phyloP scores from a whole-genome alignment of 768 basidiomycete species.

The Pleurotus giganteus region DNA sequence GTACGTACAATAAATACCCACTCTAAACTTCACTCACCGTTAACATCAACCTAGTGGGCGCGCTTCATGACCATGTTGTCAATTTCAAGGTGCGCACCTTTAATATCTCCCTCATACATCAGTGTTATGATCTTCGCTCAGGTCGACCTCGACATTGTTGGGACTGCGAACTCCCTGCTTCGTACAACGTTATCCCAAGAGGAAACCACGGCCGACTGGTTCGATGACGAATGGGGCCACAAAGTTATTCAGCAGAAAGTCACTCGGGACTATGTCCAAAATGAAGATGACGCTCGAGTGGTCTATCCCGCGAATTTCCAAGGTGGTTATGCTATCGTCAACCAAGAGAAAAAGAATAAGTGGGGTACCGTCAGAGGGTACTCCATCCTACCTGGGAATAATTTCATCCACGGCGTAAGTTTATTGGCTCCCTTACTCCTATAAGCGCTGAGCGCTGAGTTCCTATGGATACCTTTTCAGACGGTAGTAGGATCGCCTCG shows the following conservation, averaged over 20 bases:
- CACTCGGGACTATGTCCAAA: slow-evolving; percentile 42
- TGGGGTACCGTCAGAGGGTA: slow-evolving; percentile 63
- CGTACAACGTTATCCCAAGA: slow-evolving; percentile 50
- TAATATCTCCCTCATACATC: neutral
- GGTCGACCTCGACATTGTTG: slow-evolving; percentile 65
- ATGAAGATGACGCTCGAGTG: slow-evolving; percentile 49
- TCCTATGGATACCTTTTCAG: slow-evolving; percentile 24
- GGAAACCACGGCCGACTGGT: slow-evolving; percentile 50
- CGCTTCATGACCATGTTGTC: slow-evolving; percentile 66
- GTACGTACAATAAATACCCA: slow-evolving; percentile 28
- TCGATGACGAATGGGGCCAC: slow-evolving; percentile 58
- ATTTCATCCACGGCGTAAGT: slow-evolving; percentile 47
- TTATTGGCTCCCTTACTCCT: neutral
- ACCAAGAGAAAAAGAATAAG: slow-evolving; percentile 46
- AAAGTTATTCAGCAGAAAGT: slow-evolving; percentile 55
- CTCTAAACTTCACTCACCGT: neutral
- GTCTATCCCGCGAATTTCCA: slow-evolving; percentile 55
- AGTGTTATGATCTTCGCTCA: slow-evolving; percentile 23
- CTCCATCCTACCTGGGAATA: slow-evolving; percentile 58
- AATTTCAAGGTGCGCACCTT: slow-evolving; percentile 46
- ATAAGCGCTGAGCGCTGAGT: neutral
- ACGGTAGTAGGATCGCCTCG: slow-evolving; percentile 60
- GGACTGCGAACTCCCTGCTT: slow-evolving; percentile 55
- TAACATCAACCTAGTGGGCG: slow-evolving; percentile 46
- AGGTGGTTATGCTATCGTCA: slow-evolving; percentile 56